These are phyloP conservation scores for Cyclotella distinguenda DNA, from an alignment of 108 stramenopile genomes.

Conservation along the genomic window DNA sequence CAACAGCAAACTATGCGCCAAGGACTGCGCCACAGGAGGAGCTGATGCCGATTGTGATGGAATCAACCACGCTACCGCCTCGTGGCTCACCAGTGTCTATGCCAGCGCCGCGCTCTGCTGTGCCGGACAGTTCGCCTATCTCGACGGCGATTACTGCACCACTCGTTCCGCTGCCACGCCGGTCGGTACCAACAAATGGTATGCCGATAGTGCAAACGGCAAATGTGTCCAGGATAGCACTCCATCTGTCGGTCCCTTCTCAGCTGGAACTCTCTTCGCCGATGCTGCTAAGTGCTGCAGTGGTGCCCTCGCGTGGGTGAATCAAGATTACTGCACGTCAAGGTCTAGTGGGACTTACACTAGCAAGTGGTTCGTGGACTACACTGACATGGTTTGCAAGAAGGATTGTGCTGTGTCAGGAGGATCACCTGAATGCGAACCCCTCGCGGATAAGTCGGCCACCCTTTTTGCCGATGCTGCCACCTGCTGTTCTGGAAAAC, in stretches of 20 bases:
- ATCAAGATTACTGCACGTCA: conserved; percentile 1
- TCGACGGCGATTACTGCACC: background rate
- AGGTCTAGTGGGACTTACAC: background rate
- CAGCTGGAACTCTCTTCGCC: background rate
- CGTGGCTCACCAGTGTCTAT: too few relatives aligned
- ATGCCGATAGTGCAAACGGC: background rate
- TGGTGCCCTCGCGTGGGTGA: background rate
- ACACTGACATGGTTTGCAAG: background rate
- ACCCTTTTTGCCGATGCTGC: background rate
- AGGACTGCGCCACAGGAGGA: background rate
- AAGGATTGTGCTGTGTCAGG: conserved; percentile 1
- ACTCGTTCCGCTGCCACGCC: background rate
- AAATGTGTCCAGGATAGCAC: background rate
- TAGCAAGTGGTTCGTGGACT: conserved; percentile 5
- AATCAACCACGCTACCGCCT: too few relatives aligned
- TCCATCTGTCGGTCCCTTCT: background rate
- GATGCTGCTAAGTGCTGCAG: conserved; percentile 11
- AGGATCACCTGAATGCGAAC: background rate
- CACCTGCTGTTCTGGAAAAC: background rate
- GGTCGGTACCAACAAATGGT: background rate
- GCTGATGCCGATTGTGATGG: background rate
- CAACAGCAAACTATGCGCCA: background rate
- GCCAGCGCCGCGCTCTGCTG: background rate
- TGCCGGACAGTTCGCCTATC: background rate
- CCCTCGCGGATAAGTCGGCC: background rate